Base-by-base conservation (phyloP, 352 stramenopile genomes). In the Phytopythium vexans region DNA sequence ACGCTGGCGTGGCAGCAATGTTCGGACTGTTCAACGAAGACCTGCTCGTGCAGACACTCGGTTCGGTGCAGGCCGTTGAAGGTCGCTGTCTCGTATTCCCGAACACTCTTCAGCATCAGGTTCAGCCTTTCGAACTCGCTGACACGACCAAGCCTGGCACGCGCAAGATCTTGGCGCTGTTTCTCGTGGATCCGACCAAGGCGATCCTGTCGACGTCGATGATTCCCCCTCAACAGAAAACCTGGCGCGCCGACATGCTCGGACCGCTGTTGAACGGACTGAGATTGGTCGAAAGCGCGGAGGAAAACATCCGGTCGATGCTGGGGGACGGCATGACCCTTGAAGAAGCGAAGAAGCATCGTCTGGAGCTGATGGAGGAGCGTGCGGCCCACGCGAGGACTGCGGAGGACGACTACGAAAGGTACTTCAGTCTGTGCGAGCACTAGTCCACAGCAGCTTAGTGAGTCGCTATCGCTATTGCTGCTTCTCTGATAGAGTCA, bases 151-250 rank as follows among this genome's bases (percentile, higher is more conserved):
- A 64, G 33, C 56, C 66, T 8, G 72, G 72, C n/a, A 40, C 54
- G 9, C 69, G 66, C 40, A 81, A 79, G 42, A 82, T 83, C 57
- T 21, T 79, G 14, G 68, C 55, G 11, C 76, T 82, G 43, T 83
- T 86, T 41, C 50, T 82, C 8, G 41, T 86, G 14, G 60, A 86
- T 21, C 72, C 66, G 6, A 38, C 57, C 2, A 54, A 46, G 5
- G 31, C 47, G 6, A 62, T 77, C 14, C 55, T 63, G 14, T 82
- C 69, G 33, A 81, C 64, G 1, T 54, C 56, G 0, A 51, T 65
- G 10, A 73, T 86, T 2, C 58, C 69, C 31, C 68, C 66, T 3
- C 72, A 82, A 42, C 69, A 85, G 42, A 31, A 60, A 5, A 36
- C 62, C n/a, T 80, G 73, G 73, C 54, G 67, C 8, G 7, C 63